Evolutionary conservation across 352 stramenopile species (phyloP), one percentile per base, ranked within the genome.

Genomic region (Thraustotheca clavata): DNA sequence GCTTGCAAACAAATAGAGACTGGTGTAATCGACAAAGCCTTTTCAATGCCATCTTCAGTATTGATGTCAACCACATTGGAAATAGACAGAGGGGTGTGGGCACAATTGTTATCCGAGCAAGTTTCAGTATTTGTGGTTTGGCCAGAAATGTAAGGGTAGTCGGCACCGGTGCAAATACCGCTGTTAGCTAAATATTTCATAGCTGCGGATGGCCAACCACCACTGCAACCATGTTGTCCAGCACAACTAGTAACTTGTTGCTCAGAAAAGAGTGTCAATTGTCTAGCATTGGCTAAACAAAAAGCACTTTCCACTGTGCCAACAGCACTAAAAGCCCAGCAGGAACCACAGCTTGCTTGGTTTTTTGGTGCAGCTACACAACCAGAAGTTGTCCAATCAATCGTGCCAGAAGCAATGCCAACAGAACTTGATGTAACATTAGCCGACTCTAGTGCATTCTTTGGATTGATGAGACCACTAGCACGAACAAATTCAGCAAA

Each of bases 201-300:
- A 16, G 73, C 82, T 69, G 82, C 83, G 9, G 73, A 73, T 49
- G 79, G 59, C 47, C 81, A 87, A 22, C 81, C 81, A 48, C 79
- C 80, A 22, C 77, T 72, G 50, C 80, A 90, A 52, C 80, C 77
- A 38, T 74, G 72, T 3, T 76, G 59, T 59, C 69, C 73, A 57
- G 87, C 72, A 41, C 80, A 90, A 27, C 77, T 87, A 60, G 88
- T 83, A 60, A 88, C 73, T 69, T 90, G 73, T 65, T 90, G 80
- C 59, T 87, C 78, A 0, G 77, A 59, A 27, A 90, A 74, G 27
- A 55, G 67, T 0, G 71, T 73, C 8, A 83, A 40, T 32, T 62
- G 32, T n/a, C n/a, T n/a, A n/a, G 43, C 50, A n/a, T 35, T 69
- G 8, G 54, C 32, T 22, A 76, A 41, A 35, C 71, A 79, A 49